These are phyloP conservation scores for Paramyrothecium roridum DNA, from an alignment of 2,329 filamentous ascomycete species.

Conservation along the genomic window DNA sequence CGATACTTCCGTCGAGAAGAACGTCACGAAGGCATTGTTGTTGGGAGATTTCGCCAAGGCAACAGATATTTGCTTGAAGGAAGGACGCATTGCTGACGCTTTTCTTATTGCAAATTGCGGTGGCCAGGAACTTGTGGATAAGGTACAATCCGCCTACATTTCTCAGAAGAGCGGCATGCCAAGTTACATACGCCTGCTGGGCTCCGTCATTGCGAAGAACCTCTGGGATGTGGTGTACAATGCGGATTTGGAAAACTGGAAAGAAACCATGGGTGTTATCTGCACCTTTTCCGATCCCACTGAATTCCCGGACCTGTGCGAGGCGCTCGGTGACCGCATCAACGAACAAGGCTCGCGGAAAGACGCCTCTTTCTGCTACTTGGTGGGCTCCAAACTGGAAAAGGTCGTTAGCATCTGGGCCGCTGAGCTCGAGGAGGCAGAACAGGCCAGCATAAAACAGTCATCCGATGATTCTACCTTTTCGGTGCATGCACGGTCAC, in stretches of 20 bases:
- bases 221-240: conserved; percentile 98
- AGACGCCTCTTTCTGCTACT: conserved; percentile 93
- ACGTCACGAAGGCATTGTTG: conserved; percentile 83
- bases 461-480: conserved; percentile 75
- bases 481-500: conserved; percentile 81
- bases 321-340: conserved; percentile 88
- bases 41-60: conserved; percentile 89
- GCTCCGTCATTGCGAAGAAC: conserved; percentile 93
- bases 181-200: conserved; percentile 86
- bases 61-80: conserved; percentile 81
- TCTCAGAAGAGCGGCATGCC: conserved; percentile 77
- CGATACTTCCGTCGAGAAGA: conserved; percentile 81
- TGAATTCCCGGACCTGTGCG: conserved; percentile 93
- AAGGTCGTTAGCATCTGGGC: conserved; percentile 97
- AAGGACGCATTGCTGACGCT: conserved; percentile 89
- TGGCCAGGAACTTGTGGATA: conserved; percentile 88
- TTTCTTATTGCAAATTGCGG: conserved; percentile 98
- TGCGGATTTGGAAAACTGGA: conserved; percentile 89
- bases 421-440: conserved; percentile 79
- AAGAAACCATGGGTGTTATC: conserved; percentile 91
- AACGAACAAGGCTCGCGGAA: conserved; percentile 75
- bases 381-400: conserved; percentile 93
- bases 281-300: conserved; percentile 91
- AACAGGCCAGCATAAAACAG: conserved; percentile 70
- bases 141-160: conserved; percentile 88